Evolutionary conservation across 2,329 filamentous ascomycete genomes (phyloP).

Genomic region (Colletotrichum cuscutae): DNA sequence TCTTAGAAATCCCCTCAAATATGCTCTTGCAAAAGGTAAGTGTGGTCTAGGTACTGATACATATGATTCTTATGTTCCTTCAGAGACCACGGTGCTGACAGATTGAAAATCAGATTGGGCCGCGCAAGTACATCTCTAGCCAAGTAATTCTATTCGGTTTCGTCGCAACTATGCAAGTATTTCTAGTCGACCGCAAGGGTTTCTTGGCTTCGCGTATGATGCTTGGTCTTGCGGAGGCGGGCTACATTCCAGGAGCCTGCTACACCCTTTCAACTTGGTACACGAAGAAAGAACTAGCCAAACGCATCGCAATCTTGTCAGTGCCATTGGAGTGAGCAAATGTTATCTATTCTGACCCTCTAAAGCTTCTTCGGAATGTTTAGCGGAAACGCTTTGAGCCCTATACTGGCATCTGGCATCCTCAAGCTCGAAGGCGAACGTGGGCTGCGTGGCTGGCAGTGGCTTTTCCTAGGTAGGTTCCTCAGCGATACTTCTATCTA

Average conservation of each 20-base stretch:
- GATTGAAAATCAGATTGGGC: conserved; percentile 46
- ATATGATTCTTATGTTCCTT: background rate
- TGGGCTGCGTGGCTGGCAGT: conserved; percentile 59
- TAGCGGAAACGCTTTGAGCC: conserved; percentile 59
- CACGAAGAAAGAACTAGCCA: conserved; percentile 54
- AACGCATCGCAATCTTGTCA: conserved; percentile 56
- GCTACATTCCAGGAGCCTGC: conserved; percentile 61
- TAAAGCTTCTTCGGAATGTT: conserved; percentile 62
- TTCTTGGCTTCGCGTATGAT: conserved; percentile 56
- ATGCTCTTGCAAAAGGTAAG: conserved; percentile 49
- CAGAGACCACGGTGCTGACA: background rate
- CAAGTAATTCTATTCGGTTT: conserved; percentile 61
- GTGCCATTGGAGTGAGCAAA: background rate
- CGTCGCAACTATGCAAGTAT: conserved; percentile 55
- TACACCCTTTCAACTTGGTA: conserved; percentile 65
- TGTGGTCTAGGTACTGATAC: background rate
- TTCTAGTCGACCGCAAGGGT: conserved; percentile 52
- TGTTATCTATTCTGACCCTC: background rate
- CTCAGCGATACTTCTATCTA: rapidly evolving
- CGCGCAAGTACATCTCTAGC: conserved; percentile 58
- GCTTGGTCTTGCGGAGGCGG: conserved; percentile 59
- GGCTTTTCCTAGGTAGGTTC: conserved; percentile 56
- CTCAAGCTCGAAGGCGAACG: conserved; percentile 53
- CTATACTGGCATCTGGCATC: conserved; percentile 59
- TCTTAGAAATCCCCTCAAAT: conserved; percentile 63